Conservation (phyloP, 1,139 yeast genomes). For the Pichia sp. region DNA sequence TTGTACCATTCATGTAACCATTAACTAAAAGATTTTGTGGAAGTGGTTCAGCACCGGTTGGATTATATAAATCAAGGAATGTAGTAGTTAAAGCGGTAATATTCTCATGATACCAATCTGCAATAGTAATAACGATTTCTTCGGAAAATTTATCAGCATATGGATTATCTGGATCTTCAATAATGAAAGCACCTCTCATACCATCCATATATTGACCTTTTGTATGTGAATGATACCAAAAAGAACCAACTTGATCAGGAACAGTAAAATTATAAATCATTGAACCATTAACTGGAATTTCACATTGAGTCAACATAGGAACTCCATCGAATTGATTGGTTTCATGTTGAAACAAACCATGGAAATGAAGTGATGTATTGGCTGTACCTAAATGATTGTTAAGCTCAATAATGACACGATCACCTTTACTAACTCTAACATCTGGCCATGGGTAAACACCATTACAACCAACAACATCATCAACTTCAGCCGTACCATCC, state of each 20-base stretch:
- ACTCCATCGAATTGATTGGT: slow-evolving; percentile 82
- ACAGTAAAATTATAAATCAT: slow-evolving; percentile 77
- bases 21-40: slow-evolving; percentile 75
- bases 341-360: slow-evolving; percentile 80
- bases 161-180: slow-evolving; percentile 43
- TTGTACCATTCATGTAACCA: slow-evolving; percentile 63
- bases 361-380: slow-evolving; percentile 81
- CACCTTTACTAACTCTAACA: slow-evolving; percentile 64
- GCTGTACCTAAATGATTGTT: slow-evolving; percentile 59
- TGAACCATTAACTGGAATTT: slow-evolving; percentile 66
- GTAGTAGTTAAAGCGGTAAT: slow-evolving; percentile 41
- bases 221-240: slow-evolving; percentile 93
- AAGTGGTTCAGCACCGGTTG: slow-evolving; percentile 95
- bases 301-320: slow-evolving; percentile 79
- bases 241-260: slow-evolving; percentile 73
- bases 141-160: slow-evolving; percentile 58
- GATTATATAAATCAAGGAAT: slow-evolving; percentile 69
- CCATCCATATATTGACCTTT: slow-evolving; percentile 89
- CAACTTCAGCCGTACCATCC: slow-evolving; percentile 53
- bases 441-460: slow-evolving; percentile 83
- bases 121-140: slow-evolving; percentile 56
- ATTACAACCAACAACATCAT: slow-evolving; percentile 73
- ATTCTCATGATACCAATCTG: slow-evolving; percentile 80
- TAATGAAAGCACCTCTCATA: slow-evolving; percentile 70
- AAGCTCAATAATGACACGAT: slow-evolving; percentile 59